Conservation (phyloP, 768 basidiomycete genomes). For the Rhodosporidiobolus sp. region DNA sequence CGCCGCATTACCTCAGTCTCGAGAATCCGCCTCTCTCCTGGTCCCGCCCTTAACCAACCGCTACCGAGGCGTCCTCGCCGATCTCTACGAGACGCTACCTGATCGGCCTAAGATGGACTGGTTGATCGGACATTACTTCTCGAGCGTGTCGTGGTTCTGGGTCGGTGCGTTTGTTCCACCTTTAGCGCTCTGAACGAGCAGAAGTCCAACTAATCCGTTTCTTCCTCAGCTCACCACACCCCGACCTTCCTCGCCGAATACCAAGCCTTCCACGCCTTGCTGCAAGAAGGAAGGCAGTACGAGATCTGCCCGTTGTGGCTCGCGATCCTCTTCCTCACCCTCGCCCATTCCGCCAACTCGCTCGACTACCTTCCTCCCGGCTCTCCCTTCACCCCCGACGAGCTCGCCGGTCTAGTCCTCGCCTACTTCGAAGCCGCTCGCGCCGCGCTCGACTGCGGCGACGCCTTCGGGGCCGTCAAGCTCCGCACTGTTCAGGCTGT, state of each 20-base stretch:
- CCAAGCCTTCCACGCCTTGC: slow-evolving; percentile 18
- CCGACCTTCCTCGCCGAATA: slow-evolving; percentile 34
- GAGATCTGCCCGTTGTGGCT: slow-evolving; percentile 33
- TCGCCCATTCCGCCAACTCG: slow-evolving; percentile 17
- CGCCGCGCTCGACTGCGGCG: slow-evolving; percentile 25
- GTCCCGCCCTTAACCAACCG: slow-evolving; percentile 22
- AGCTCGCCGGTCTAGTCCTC: slow-evolving; percentile 1
- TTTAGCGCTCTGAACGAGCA: neutral
- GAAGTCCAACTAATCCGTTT: no score
- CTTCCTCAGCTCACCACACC: slow-evolving; percentile 1
- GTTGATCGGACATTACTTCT: slow-evolving; percentile 10
- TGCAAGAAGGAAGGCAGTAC: slow-evolving; percentile 10
- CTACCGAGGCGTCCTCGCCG: slow-evolving; percentile 15
- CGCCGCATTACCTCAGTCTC: neutral
- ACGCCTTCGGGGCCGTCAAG: slow-evolving; percentile 7
- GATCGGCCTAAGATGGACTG: slow-evolving; percentile 18
- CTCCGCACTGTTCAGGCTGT: slow-evolving; percentile 18
- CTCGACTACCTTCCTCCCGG: slow-evolving; percentile 19
- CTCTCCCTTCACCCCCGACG: slow-evolving; percentile 6
- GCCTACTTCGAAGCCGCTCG: slow-evolving; percentile 19
- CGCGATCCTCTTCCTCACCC: slow-evolving; percentile 16
- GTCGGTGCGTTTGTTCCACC: neutral
- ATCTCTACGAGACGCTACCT: slow-evolving; percentile 22
- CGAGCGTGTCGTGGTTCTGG: slow-evolving; percentile 23
- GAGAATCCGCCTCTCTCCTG: slow-evolving; percentile 18